Percentiles rank a stretch among this genome's conserved stretches.
Conservation (phyloP, 2,329 filamentous ascomycete genomes). For the Cladosporium sp. region DNA sequence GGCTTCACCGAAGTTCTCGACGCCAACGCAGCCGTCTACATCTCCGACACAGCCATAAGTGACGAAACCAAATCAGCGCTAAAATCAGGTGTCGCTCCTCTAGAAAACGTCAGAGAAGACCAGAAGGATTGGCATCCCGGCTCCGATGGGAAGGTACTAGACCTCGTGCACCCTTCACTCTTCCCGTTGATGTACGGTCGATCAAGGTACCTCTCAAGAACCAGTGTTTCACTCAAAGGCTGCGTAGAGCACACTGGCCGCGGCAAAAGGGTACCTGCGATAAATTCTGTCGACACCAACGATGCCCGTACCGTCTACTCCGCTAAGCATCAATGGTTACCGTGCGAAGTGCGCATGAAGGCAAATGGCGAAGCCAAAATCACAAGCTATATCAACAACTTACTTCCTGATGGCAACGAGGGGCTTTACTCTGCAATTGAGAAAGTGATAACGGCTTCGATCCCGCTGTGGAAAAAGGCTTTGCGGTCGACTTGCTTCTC, state of each 20-base stretch:
- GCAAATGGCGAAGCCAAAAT: slow-evolving; percentile 17
- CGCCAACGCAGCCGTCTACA: neutral
- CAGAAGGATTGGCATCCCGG: slow-evolving; percentile 56
- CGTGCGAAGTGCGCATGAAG: slow-evolving; percentile 22
- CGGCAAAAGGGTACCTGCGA: slow-evolving; percentile 18
- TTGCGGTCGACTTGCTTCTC: slow-evolving; percentile 1
- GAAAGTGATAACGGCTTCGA: slow-evolving; percentile 19
- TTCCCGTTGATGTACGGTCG: slow-evolving; percentile 55
- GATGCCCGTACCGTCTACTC: slow-evolving; percentile 12
- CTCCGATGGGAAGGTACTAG: slow-evolving; percentile 52
- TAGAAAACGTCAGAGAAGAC: neutral
- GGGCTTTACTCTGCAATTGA: slow-evolving; percentile 24
- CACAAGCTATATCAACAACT: slow-evolving; percentile 30
- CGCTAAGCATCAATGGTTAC: slow-evolving; percentile 27
- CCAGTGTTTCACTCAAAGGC: slow-evolving; percentile 26
- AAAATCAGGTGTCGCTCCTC: no score
- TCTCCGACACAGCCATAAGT: neutral
- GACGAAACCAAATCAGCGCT: no score
- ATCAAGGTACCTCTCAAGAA: slow-evolving; percentile 37
- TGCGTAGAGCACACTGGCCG: slow-evolving; percentile 29
- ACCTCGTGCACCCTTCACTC: slow-evolving; percentile 61
- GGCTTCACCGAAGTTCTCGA: neutral
- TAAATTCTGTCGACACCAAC: neutral
- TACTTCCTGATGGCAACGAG: slow-evolving; percentile 22
- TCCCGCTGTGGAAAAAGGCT: slow-evolving; percentile 26